Base-by-base conservation (phyloP, 1,284 basidiomycete species). In the Irpex sp. region DNA sequence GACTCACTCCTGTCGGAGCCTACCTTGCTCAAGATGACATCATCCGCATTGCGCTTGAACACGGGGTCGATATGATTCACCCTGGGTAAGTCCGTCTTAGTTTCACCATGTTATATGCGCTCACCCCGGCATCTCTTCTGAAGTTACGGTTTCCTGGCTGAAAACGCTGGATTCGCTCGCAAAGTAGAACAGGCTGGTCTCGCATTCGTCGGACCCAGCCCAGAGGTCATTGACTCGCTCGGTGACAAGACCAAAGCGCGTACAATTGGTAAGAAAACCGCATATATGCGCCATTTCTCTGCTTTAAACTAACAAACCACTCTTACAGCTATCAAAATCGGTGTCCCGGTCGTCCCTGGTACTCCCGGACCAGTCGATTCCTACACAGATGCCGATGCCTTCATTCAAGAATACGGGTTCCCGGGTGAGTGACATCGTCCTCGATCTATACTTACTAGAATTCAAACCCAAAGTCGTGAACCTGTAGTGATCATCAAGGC, bases 21-120 rank as follows among this genome's bases (percentile, higher is more conserved):
- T 99, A 99, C 78, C 90, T 99, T 66, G 92, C 95, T 15, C 96
- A 98, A 75, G 95, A 98, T 69, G 95, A 98, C 73, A 99, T 99
- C 77, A 94, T 99, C 77, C 83, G 89, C 66, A 92, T 95, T 70
- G 95, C 95, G 35, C 83, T 97, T 58, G 96, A 99, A 77, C 95
- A 98, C 78, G 94, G 94, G 49, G 97, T 99, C 49, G 96, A 99
- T 76, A 98, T 99, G 97, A 99, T 99, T 75, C 97, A 98, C 78
- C 96, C 96, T 15, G 95, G 95, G 92, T 95, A 72, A 73, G 85
- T 70, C 46, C 56, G 63, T 46, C 47, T 51, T 57, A 43, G 33
- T 31, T 6, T 43, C 17, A 53, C 11, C n/a, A 7, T n/a, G 51
- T n/a, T 57, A 17, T 61, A 61, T 59, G 64, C 60, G 61, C 59